These are phyloP conservation scores for Cryptosporidium sp. DNA, from an alignment of 169 alveolate species.

Conservation along the genomic window DNA sequence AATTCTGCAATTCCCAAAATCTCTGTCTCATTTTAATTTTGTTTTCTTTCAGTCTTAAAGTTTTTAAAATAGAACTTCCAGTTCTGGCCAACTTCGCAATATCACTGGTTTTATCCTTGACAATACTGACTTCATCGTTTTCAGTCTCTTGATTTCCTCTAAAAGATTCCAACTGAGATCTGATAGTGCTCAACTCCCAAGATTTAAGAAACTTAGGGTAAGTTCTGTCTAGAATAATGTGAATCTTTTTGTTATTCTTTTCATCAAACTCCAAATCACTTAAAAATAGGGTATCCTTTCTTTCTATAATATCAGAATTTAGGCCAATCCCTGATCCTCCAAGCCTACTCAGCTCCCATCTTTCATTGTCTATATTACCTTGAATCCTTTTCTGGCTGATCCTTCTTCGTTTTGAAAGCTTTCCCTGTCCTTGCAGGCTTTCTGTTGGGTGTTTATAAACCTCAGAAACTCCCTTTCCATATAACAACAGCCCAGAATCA, in stretches of 20 bases:
- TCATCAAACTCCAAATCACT: conserved; percentile 87
- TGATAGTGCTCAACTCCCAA: conserved; percentile 27
- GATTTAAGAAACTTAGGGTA: conserved; percentile 96
- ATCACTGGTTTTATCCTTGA: conserved; percentile 97
- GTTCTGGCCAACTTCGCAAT: conserved; percentile 96
- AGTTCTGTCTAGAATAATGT: conserved; percentile 92
- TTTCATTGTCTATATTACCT: conserved; percentile 92
- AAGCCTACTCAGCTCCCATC: conserved; percentile 97
- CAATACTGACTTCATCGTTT: conserved; percentile 90
- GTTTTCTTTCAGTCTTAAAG: conserved; percentile 92
- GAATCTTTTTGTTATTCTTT: conserved; percentile 90
- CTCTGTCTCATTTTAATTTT: conserved; percentile 90
- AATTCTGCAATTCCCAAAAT: conserved; percentile 94
- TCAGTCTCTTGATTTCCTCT: conserved; percentile 81
- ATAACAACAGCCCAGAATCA: not conserved
- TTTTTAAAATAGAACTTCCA: conserved; percentile 92
- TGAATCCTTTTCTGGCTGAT: conserved; percentile 82
- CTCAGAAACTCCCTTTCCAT: not conserved
- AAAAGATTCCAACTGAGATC: conserved; percentile 47
- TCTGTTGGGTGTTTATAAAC: not conserved
- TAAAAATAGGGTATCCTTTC: conserved; percentile 75
- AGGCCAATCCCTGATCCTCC: conserved; percentile 91
- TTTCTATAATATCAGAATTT: conserved; percentile 82
- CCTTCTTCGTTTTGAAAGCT: not conserved
- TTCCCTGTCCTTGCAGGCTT: not conserved